Percentiles rank a stretch among this genome's conserved stretches.
Evolutionary conservation across 306 rosid species (phyloP).

Genomic region (Sicyos edulis): DNA sequence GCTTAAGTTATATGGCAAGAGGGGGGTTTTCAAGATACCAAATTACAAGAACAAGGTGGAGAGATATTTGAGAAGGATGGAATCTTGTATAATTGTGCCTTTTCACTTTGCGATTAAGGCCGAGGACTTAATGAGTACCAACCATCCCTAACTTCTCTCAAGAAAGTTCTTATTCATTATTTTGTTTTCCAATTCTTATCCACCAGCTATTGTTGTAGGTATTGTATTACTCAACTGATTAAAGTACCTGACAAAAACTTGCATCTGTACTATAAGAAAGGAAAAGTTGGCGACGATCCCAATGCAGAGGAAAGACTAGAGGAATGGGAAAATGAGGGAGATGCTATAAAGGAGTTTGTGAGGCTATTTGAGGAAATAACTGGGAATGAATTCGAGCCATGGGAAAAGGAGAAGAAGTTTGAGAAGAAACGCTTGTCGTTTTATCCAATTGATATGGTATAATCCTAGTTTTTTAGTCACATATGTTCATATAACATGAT

Average conservation of each 20-base stretch:
- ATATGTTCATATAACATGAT: neutral
- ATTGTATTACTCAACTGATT: slow-evolving; percentile 64
- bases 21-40: slow-evolving; percentile 65
- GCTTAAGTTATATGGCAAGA: slow-evolving; percentile 82
- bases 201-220: slow-evolving; percentile 42
- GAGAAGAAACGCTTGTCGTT: slow-evolving; percentile 66
- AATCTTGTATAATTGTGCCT: slow-evolving; percentile 73
- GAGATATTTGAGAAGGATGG: slow-evolving; percentile 57
- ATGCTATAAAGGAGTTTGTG: slow-evolving; percentile 57
- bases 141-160: slow-evolving; percentile 12
- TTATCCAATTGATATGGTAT: slow-evolving; percentile 68
- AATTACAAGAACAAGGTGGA: slow-evolving; percentile 62
- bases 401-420: slow-evolving; percentile 79
- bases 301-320: slow-evolving; percentile 69
- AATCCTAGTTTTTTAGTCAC: slow-evolving; percentile 10
- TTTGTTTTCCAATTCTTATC: neutral
- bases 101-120: slow-evolving; percentile 65
- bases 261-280: slow-evolving; percentile 65
- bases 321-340: slow-evolving; percentile 40
- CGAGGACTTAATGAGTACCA: slow-evolving; percentile 60
- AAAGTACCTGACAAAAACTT: slow-evolving; percentile 45
- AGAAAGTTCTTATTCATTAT: too few relatives aligned
- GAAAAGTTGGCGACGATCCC: slow-evolving; percentile 68
- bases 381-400: slow-evolving; percentile 66
- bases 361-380: slow-evolving; percentile 71